phyloP scores from a whole-genome alignment of 2,329 filamentous ascomycete species.

The Xylaria sp. region DNA sequence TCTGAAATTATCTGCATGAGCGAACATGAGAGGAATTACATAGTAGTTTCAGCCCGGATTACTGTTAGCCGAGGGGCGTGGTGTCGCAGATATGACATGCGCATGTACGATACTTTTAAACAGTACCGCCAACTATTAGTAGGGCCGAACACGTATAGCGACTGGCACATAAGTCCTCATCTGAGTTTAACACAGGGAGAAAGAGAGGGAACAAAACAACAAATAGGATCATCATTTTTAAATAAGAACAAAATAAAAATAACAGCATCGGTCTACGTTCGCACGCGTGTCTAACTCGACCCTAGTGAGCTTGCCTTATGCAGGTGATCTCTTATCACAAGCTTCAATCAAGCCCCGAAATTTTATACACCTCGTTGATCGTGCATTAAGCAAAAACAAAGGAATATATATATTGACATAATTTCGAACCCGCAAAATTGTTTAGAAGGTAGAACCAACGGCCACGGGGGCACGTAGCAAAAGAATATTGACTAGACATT shows the following conservation, averaged over 20 bases:
- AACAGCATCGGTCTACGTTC: neutral
- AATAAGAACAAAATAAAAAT: too few species aligned
- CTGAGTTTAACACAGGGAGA: neutral
- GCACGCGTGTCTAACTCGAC: neutral
- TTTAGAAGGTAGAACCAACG: neutral
- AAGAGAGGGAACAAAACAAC: neutral
- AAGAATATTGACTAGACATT: neutral
- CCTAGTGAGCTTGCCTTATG: neutral
- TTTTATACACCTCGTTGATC: neutral
- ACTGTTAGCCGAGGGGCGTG: neutral
- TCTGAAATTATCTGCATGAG: conserved; percentile 8
- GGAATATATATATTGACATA: neutral
- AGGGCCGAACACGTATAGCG: neutral
- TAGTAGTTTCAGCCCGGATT: neutral
- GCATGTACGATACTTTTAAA: conserved; percentile 18
- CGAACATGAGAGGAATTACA: conserved; percentile 5
- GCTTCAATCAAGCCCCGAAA: neutral
- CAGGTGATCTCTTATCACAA: neutral
- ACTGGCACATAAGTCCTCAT: neutral
- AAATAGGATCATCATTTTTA: neutral
- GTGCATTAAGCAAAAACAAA: neutral
- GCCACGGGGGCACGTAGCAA: neutral
- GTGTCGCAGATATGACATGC: neutral
- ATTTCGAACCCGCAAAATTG: neutral
- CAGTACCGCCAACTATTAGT: neutral